Conservation (phyloP, 441 rosid species). For the Pelargonium citronellum region DNA sequence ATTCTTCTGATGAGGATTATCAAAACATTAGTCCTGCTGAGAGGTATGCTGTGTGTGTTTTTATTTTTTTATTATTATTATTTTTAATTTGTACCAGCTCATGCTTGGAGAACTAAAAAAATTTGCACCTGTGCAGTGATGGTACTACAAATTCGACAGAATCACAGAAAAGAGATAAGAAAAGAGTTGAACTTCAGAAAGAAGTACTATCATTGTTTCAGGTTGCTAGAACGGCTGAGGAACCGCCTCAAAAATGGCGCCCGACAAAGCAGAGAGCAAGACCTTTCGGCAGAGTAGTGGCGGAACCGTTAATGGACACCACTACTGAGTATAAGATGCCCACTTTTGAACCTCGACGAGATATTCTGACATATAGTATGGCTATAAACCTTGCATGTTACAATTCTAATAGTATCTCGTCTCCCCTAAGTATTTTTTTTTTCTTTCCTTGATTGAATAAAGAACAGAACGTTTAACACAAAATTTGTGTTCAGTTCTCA, state of each 20-base stretch:
- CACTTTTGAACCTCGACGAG: conserved; percentile 22
- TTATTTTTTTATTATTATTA: too few species aligned
- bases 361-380: conserved; percentile 30
- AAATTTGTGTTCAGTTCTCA: neutral
- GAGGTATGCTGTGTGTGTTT: conserved; percentile 24
- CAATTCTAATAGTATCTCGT: neutral
- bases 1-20: conserved; percentile 14
- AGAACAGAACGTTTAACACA: neutral
- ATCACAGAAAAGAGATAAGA: conserved; percentile 20
- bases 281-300: conserved; percentile 33
- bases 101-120: conserved; percentile 6
- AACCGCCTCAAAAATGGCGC: conserved; percentile 25
- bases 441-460: conserved; percentile 4
- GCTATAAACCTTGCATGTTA: neutral
- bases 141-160: conserved; percentile 23
- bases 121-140: conserved; percentile 23
- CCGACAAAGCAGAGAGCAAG: conserved; percentile 26
- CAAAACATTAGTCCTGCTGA: conserved; percentile 25
- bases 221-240: conserved; percentile 35
- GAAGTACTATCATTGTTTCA: conserved; percentile 45
- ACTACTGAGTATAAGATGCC: conserved; percentile 23
- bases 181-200: conserved; percentile 31
- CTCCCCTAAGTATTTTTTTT: neutral
- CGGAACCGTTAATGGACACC: conserved; percentile 29
- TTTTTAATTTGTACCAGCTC: conserved; percentile 12